Conservation (phyloP, 148 eudicot species). For the Rhododendron ferrugineum region DNA sequence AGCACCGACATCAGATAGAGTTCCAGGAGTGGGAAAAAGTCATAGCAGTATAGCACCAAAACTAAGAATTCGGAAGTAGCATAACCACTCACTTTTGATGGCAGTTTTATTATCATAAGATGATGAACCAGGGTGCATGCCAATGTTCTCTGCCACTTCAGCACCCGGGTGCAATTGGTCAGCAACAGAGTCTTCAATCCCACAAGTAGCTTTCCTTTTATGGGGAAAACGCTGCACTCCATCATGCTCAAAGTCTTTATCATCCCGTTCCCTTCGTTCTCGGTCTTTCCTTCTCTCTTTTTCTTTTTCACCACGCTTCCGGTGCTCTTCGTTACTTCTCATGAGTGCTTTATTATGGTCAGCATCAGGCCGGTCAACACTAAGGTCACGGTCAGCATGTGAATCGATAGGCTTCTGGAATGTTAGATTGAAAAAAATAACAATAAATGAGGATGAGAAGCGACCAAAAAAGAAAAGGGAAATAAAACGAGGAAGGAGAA, state of each 20-base stretch:
- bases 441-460: not conserved
- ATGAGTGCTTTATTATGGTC: slow-evolving; percentile 23
- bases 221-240: slow-evolving; percentile 14
- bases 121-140: slow-evolving; percentile 16
- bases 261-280: slow-evolving; percentile 31
- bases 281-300: slow-evolving; percentile 32
- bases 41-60: not conserved
- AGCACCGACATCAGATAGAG: not conserved
- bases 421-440: not conserved
- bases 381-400: slow-evolving; percentile 25
- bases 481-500: not conserved
- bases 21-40: not conserved
- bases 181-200: slow-evolving; percentile 27
- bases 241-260: slow-evolving; percentile 30
- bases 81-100: slow-evolving; percentile 15
- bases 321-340: slow-evolving; percentile 25
- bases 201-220: slow-evolving; percentile 27
- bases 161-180: slow-evolving; percentile 37
- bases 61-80: not conserved
- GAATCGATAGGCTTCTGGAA: slow-evolving; percentile 31
- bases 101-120: slow-evolving; percentile 28
- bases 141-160: slow-evolving; percentile 20
- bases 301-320: slow-evolving; percentile 24
- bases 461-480: not conserved
- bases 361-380: slow-evolving; percentile 22